Percentiles rank a stretch among this genome's conserved stretches.
Evolutionary conservation across 495 filamentous ascomycete genomes (phyloP).

Genomic region (Cenococcum geophilum): DNA sequence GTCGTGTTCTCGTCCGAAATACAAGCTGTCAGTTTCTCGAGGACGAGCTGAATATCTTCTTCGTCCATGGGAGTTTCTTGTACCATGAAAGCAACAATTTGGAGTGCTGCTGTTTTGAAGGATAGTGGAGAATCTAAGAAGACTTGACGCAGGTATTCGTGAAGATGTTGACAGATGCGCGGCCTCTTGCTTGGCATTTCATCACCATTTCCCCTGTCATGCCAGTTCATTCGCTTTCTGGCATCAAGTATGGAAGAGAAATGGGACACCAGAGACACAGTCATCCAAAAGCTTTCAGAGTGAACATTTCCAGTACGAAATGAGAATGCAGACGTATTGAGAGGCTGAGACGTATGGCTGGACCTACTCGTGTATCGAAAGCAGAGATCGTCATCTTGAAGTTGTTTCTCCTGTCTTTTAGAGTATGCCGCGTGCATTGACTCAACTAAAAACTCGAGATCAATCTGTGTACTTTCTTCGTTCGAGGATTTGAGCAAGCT

Average conservation of each 20-base stretch:
- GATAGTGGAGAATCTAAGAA: slow-evolving; percentile 36
- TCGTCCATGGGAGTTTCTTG: slow-evolving; percentile 41
- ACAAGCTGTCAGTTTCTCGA: slow-evolving; percentile 46
- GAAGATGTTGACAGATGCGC: slow-evolving; percentile 44
- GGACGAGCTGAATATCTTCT: slow-evolving; percentile 38
- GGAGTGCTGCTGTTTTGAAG: slow-evolving; percentile 49
- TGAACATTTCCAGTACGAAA: slow-evolving; percentile 12
- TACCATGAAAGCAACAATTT: slow-evolving; percentile 69
- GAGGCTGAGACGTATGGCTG: slow-evolving; percentile 10
- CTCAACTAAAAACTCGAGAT: slow-evolving; percentile 36
- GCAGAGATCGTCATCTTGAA: slow-evolving; percentile 53
- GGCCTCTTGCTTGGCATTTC: slow-evolving; percentile 52
- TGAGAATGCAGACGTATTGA: slow-evolving; percentile 24
- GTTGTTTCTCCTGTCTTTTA: slow-evolving; percentile 59
- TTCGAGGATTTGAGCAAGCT: slow-evolving; percentile 32
- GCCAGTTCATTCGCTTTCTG: slow-evolving; percentile 12
- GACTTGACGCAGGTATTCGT: slow-evolving; percentile 47
- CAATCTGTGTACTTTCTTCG: slow-evolving; percentile 30
- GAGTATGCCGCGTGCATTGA: slow-evolving; percentile 64
- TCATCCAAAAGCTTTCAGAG: slow-evolving; percentile 27
- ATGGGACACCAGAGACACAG: slow-evolving; percentile 19
- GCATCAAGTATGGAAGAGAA: slow-evolving; percentile 25
- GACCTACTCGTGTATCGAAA: slow-evolving; percentile 19
- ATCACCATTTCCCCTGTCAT: slow-evolving; percentile 18
- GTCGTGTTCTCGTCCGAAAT: slow-evolving; percentile 52